phyloP scores from a whole-genome alignment of 257 asterid genomes.

The Solanum neorickii region DNA sequence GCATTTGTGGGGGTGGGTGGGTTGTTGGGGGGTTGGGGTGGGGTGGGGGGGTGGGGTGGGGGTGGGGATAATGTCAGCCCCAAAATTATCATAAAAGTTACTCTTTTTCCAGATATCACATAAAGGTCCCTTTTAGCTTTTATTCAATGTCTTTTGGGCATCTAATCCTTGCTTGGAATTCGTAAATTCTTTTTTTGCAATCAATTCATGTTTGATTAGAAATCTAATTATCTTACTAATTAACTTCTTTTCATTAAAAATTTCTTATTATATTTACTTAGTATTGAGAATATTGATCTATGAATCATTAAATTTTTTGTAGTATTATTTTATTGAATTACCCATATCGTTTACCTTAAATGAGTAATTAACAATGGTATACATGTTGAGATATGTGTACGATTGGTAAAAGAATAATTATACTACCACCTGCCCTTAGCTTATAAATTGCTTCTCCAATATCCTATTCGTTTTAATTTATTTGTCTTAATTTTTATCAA shows the following conservation, averaged over 20 bases:
- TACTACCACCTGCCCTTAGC: not conserved
- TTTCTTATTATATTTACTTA: not conserved
- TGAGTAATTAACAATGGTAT: not conserved
- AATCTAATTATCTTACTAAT: not conserved
- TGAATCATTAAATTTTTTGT: not conserved
- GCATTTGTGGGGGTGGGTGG: not conserved
- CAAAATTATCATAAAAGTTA: conserved; percentile 39
- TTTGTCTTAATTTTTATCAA: not conserved
- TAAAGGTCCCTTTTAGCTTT: conserved; percentile 66
- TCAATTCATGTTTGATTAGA: not conserved
- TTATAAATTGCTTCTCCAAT: not conserved
- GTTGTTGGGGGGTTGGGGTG: not conserved
- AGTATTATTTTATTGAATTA: not conserved
- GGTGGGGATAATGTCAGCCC: not conserved
- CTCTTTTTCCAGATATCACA: conserved; percentile 40
- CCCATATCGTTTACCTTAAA: not conserved
- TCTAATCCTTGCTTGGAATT: conserved; percentile 3
- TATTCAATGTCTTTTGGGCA: conserved; percentile 20
- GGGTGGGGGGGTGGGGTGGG: not conserved
- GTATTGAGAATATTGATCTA: not conserved
- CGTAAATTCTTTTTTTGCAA: not conserved
- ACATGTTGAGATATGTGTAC: not conserved
- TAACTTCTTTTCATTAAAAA: not conserved
- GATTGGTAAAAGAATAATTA: not conserved
- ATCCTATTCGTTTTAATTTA: not conserved